A percentile compares a stretch with the other conserved stretches of the same genome.
phyloP scores from a whole-genome alignment of 148 eudicot species.

The Nepenthes gracilis region DNA sequence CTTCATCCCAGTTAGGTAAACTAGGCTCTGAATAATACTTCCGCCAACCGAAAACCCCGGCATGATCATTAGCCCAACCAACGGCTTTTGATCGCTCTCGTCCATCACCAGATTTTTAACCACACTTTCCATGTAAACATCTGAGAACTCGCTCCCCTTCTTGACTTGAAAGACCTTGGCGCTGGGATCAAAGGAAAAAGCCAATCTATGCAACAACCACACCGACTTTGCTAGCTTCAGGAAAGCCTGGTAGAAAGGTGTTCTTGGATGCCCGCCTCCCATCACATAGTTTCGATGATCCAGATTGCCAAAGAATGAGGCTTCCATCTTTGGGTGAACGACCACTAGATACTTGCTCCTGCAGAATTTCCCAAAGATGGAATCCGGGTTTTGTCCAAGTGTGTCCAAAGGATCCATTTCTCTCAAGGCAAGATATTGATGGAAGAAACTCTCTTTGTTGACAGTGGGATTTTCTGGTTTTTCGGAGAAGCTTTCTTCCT shows the following conservation, averaged over 20 bases:
- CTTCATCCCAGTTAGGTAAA: slow-evolving; percentile 16
- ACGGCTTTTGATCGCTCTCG: slow-evolving; percentile 9
- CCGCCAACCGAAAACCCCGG: slow-evolving; percentile 43
- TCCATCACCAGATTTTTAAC: slow-evolving; percentile 8
- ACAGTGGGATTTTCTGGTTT: neutral
- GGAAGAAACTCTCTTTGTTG: neutral
- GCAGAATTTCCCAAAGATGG: slow-evolving; percentile 42
- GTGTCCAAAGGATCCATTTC: slow-evolving; percentile 24
- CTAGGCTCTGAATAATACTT: slow-evolving; percentile 25
- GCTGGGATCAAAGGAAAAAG: slow-evolving; percentile 15
- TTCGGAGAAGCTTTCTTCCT: neutral
- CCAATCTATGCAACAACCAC: slow-evolving; percentile 29
- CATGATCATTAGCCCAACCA: slow-evolving; percentile 47
- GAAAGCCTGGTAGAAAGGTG: slow-evolving; percentile 36
- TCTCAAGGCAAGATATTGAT: slow-evolving; percentile 10
- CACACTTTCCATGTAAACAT: slow-evolving; percentile 36
- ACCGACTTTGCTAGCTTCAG: slow-evolving; percentile 41
- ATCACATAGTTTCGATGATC: slow-evolving; percentile 37
- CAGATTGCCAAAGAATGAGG: slow-evolving; percentile 41
- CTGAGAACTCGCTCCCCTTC: slow-evolving; percentile 26
- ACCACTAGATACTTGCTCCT: slow-evolving; percentile 30
- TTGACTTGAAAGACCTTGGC: slow-evolving; percentile 31
- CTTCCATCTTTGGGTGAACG: slow-evolving; percentile 48
- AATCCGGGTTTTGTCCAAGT: slow-evolving; percentile 26
- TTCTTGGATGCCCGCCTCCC: slow-evolving; percentile 34